Evolutionary conservation across 2,329 filamentous ascomycete genomes (phyloP).

Genomic region (Paraphoma chrysanthemicola): DNA sequence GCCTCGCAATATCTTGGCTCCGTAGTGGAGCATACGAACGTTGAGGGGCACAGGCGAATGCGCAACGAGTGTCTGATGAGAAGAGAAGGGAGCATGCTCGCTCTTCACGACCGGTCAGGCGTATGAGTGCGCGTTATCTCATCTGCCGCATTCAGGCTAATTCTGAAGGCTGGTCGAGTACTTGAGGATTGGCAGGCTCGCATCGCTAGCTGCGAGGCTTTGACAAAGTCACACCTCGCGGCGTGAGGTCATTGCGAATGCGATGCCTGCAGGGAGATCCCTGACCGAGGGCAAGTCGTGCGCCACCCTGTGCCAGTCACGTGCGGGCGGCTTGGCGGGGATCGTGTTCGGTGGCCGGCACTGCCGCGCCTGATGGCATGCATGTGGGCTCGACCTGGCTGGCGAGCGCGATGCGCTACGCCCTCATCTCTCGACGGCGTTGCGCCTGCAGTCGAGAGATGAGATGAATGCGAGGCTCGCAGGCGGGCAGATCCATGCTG

Average conservation of each 20-base stretch:
- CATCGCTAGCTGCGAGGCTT: constrained; percentile 16
- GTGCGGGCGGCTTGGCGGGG: constrained; percentile 13
- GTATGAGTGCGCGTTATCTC: constrained; percentile 20
- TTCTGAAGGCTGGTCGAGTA: constrained; percentile 40
- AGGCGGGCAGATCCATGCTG: constrained; percentile 34
- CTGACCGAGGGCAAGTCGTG: constrained; percentile 5
- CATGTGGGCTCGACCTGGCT: constrained; percentile 7
- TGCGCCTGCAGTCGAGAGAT: constrained; percentile 33
- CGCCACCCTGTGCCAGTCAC: constrained; percentile 16
- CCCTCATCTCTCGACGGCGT: constrained; percentile 14
- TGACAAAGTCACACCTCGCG: constrained; percentile 9
- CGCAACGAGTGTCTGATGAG: neutral
- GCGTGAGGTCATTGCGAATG: constrained; percentile 23
- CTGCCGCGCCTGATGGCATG: constrained; percentile 7
- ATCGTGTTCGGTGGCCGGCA: constrained; percentile 6
- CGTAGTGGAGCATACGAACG: too few species aligned
- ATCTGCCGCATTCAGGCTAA: constrained; percentile 35
- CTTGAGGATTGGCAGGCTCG: constrained; percentile 20
- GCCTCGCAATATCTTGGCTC: neutral
- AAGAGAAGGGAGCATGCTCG: constrained; percentile 12
- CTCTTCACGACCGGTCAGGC: constrained; percentile 26
- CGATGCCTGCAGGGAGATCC: constrained; percentile 17
- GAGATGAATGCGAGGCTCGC: constrained; percentile 30
- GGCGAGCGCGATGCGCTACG: neutral
- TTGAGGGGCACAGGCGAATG: neutral